A percentile compares a stretch with the other conserved stretches of the same genome.
Evolutionary conservation across 2,329 filamentous ascomycete species (phyloP).

Genomic region (Rasamsonia emersonii): DNA sequence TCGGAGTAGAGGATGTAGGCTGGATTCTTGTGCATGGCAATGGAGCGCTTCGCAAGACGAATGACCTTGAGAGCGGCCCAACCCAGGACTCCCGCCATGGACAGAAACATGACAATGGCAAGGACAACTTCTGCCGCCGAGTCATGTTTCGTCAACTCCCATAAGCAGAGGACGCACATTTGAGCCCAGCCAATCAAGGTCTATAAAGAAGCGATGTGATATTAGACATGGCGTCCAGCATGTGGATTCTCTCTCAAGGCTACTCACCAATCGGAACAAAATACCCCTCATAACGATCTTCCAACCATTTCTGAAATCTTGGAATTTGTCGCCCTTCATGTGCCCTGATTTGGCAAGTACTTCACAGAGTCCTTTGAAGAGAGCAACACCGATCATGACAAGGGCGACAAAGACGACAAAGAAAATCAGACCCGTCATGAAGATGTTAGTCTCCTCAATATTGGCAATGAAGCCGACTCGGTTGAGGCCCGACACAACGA

Average conservation of each 20-base stretch:
- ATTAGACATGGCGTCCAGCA: constrained; percentile 3
- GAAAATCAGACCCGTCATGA: constrained; percentile 83
- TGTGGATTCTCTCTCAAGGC: constrained; percentile 9
- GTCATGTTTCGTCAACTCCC: constrained; percentile 83
- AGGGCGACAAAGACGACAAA: constrained; percentile 76
- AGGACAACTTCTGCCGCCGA: constrained; percentile 79
- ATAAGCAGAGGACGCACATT: constrained; percentile 81
- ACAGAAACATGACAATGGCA: constrained; percentile 80
- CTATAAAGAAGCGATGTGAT: constrained; percentile 4
- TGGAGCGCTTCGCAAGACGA: constrained; percentile 76
- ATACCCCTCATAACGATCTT: constrained; percentile 87
- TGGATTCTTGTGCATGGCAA: constrained; percentile 87
- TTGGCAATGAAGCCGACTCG: constrained; percentile 76
- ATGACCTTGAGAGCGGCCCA: constrained; percentile 91
- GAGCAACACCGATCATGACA: constrained; percentile 61
- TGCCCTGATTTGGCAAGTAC: constrained; percentile 62
- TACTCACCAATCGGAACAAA: constrained; percentile 63
- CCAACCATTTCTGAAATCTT: constrained; percentile 93
- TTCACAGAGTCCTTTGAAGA: constrained; percentile 78
- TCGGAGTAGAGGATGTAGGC: constrained; percentile 97
- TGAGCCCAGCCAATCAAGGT: constrained; percentile 86
- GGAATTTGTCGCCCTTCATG: constrained; percentile 79
- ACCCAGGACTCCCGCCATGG: constrained; percentile 64
- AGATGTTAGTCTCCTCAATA: constrained; percentile 87
- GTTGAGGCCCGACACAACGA: constrained; percentile 70